A percentile compares a stretch with the other conserved stretches of the same genome.
phyloP scores from a whole-genome alignment of 306 rosid species.

The Cucumis hystrix region DNA sequence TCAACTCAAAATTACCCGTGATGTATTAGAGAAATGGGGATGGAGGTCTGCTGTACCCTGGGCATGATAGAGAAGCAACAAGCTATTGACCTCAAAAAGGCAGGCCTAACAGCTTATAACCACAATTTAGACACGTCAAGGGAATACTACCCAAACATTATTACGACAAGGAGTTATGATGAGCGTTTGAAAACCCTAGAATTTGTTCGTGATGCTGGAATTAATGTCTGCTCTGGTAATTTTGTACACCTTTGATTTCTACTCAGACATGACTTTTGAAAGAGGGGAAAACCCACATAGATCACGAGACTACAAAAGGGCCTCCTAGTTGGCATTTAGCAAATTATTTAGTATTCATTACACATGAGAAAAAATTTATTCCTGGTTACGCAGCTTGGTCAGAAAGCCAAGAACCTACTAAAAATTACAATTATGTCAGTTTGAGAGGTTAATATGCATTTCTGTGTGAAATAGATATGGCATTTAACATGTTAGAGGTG shows the following conservation, averaged over 20 bases:
- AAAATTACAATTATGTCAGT: neutral
- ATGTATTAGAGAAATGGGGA: constrained; percentile 66
- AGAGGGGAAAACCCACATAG: neutral
- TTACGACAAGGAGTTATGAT: constrained; percentile 85
- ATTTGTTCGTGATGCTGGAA: constrained; percentile 91
- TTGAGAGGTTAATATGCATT: neutral
- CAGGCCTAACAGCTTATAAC: constrained; percentile 95
- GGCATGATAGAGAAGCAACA: constrained; percentile 97
- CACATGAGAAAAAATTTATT: neutral
- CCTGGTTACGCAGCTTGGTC: neutral
- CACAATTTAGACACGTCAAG: constrained; percentile 96
- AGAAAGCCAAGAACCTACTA: neutral
- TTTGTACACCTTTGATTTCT: neutral
- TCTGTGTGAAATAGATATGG: neutral
- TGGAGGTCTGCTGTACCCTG: constrained; percentile 98
- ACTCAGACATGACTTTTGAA: neutral
- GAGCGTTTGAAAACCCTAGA: constrained; percentile 86
- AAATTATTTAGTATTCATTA: neutral
- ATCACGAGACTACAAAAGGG: neutral
- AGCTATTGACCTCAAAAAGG: constrained; percentile 77
- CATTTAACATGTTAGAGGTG: neutral
- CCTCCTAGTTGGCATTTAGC: neutral
- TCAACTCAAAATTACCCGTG: constrained; percentile 1
- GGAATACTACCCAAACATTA: constrained; percentile 87
- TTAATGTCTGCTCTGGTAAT: constrained; percentile 87